Evolutionary conservation across 2,329 filamentous ascomycete genomes (phyloP), one percentile per base, ranked within the genome.

Genomic region (Aurifilum marmelostoma): DNA sequence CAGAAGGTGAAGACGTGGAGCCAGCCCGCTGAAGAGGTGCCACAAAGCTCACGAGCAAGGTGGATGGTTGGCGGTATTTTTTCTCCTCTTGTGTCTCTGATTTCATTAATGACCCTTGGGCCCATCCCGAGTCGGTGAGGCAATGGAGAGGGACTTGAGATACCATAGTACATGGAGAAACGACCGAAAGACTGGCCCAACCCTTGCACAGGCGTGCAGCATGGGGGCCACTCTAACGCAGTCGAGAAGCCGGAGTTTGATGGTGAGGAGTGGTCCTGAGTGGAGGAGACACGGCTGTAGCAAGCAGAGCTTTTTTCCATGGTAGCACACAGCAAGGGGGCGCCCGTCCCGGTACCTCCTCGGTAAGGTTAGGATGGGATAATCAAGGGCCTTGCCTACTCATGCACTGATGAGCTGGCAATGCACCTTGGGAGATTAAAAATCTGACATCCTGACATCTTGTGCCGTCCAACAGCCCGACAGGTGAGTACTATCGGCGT

Each of bases 341-440:
- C 21, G 59, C 39, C 59, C 59, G 59, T 62, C 59, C 52, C 64
- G 39, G 52, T 66, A 66, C 64, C 34, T 66, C 59, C 32, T 41
- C 59, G 59, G 59, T 41, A 27, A 41, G 34, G 34, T 39, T 62
- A 79, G 78, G 78, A 79, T 80, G 79, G 79, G 77, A 79, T 75
- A 79, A 77, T 77, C 78, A 76, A 47, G 43, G 75, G 74, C 75
- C 76, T 76, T 74, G 79, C 80, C 79, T 47, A 80, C 83, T 85
- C 84, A 92, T 90, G 90, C 89, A 91, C 80, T 88, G 89, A 91
- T 92, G 90, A 89, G 89, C 87, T 92, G 90, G 88, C 89, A 91
- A 80, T 88, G 85, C 86, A 80, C 76, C 82, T 82, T 86, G 83
- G 82, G 85, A 82, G 84, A 85, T 85, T 83, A 83, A 63, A 78